These are phyloP conservation scores for Discostella stelligera DNA, from an alignment of 352 stramenopile species.

Conservation along the genomic window DNA sequence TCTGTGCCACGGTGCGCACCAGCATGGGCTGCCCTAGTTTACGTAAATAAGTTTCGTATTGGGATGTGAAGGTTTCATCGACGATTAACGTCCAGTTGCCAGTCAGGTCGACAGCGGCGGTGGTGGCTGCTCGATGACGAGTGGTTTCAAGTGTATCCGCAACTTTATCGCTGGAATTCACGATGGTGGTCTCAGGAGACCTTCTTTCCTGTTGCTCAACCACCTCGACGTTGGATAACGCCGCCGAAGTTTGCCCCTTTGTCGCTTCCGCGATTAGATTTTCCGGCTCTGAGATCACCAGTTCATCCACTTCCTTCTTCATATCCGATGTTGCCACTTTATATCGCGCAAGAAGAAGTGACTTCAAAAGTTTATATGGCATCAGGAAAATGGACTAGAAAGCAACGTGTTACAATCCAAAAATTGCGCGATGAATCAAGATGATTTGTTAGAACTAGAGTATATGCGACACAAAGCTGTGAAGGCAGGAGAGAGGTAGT, in stretches of 20 bases:
- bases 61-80: slow-evolving; percentile 70
- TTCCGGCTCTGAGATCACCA: slow-evolving; percentile 34
- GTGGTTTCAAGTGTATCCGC: not conserved
- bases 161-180: not conserved
- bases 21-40: slow-evolving; percentile 70
- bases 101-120: slow-evolving; percentile 60
- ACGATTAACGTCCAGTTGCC: slow-evolving; percentile 76
- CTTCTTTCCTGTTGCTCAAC: not conserved
- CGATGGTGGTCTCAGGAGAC: not conserved
- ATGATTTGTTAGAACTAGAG: not conserved
- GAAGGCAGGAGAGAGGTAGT: not conserved
- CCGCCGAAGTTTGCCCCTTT: not conserved
- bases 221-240: not conserved
- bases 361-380: slow-evolving; percentile 39
- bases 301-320: slow-evolving; percentile 7
- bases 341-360: slow-evolving; percentile 8
- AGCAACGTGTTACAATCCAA: not conserved
- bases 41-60: slow-evolving; percentile 79
- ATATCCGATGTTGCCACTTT: slow-evolving; percentile 10
- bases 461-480: too few relatives aligned
- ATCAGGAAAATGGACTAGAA: slow-evolving; percentile 27
- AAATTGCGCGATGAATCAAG: slow-evolving; percentile 5
- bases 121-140: slow-evolving; percentile 35
- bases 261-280: slow-evolving; percentile 28
- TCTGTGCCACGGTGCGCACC: slow-evolving; percentile 61